Evolutionary conservation across 202 grass and related monocot genomes (phyloP).

Genomic region (Digitaria exilis): DNA sequence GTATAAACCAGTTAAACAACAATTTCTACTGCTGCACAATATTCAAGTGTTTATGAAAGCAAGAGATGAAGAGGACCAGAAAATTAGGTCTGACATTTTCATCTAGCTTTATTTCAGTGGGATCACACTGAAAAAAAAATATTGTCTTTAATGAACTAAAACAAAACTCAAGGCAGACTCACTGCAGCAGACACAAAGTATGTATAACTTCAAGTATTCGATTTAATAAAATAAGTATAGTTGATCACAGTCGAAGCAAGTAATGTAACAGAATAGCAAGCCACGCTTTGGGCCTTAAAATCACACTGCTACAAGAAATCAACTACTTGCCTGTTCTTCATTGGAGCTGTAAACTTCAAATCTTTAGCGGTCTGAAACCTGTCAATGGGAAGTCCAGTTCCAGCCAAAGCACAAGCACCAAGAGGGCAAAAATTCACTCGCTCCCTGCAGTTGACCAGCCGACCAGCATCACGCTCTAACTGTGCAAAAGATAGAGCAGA

Average conservation of each 20-base stretch:
- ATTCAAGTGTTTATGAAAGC: not conserved
- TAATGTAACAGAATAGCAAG: slow-evolving; percentile 27
- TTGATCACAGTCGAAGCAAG: slow-evolving; percentile 22
- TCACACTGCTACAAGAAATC: not conserved
- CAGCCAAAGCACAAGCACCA: slow-evolving; percentile 98
- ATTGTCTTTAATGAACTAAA: not conserved
- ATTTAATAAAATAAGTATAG: slow-evolving; percentile 3
- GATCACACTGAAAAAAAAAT: not conserved
- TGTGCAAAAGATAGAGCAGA: slow-evolving; percentile 34
- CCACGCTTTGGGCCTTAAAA: slow-evolving; percentile 2
- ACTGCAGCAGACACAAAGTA: slow-evolving; percentile 10
- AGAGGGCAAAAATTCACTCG: slow-evolving; percentile 89
- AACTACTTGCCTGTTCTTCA: slow-evolving; percentile 81
- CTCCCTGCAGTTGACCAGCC: slow-evolving; percentile 78
- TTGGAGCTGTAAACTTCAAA: slow-evolving; percentile 81
- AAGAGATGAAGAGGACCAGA: not conserved
- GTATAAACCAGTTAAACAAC: slow-evolving; percentile 10
- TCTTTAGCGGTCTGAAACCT: slow-evolving; percentile 87
- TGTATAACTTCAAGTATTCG: not conserved
- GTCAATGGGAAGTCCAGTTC: slow-evolving; percentile 94
- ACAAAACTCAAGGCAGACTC: not conserved
- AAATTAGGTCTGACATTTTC: slow-evolving; percentile 1
- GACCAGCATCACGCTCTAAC: slow-evolving; percentile 86
- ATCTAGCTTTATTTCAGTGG: not conserved
- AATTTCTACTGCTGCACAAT: not conserved